Evolutionary conservation across 805 yeast species (phyloP), one percentile per base, ranked within the genome.

Genomic region (Saturnispora hagleri): DNA sequence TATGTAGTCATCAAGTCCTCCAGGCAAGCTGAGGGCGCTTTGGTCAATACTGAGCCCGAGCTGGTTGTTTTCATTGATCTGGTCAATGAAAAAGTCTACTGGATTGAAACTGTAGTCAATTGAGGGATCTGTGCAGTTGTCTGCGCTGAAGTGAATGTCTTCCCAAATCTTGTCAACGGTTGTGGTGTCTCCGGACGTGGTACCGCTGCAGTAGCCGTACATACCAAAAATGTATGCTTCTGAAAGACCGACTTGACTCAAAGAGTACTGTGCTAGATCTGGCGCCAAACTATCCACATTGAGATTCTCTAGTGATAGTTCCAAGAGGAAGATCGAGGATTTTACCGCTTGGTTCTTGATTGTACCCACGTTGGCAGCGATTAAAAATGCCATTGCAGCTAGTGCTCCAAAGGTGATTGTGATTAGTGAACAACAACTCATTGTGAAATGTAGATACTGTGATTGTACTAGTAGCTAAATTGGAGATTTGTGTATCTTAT

Each of bases 161-260:
- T 57, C 53, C 53, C 56, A 49, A 4, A 45, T 33, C 9, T 48
- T 26, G 22, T 56, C 55, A 6, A 35, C 34, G 15, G 27, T 17
- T 31, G 62, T 53, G 15, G 53, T 46, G 13, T 31, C 34, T 12
- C 58, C n/a, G 40, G 49, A 52, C 17, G 52, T 40, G 4, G 51
- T 46, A 22, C 81, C 84, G 50, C 69, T 59, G 64, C 89, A 83
- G 66, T 79, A 82, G 24, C 84, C 84, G 78, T 84, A 82, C 57
- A 79, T 66, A 36, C 87, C 86, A 34, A 81, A 68, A 15, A 77
- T 72, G 57, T 77, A 78, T 28, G 75, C 69, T 43, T 73, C 74
- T 3, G 76, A 63, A 8, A 80, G 58, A 2, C 76, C 77, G 3
- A 72, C 56, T 5, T 56, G 60, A n/a, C 59, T 27, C 3, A 42